phyloP scores from a whole-genome alignment of 129 eudicot species.

The Artemisia annua region DNA sequence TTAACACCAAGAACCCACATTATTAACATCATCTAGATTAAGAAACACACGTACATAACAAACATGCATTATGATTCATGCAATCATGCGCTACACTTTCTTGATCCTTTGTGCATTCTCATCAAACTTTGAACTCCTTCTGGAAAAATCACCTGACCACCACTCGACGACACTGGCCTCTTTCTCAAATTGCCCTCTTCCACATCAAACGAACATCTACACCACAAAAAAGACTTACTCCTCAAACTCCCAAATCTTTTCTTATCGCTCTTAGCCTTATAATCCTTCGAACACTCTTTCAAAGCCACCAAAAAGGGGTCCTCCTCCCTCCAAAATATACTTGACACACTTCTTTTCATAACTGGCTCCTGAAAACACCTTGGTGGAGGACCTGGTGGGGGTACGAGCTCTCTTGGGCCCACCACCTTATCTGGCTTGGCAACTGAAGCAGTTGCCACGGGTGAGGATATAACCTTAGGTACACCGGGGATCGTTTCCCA shows the following conservation, averaged over 20 bases:
- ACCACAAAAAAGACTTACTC: conserved; percentile 41
- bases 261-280: conserved; percentile 19
- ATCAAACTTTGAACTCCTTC: conserved; percentile 23
- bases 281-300: conserved; percentile 46
- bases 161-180: conserved; percentile 18
- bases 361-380: conserved; percentile 26
- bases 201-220: conserved; percentile 51
- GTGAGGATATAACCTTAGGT: conserved; percentile 41
- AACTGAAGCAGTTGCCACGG: neutral
- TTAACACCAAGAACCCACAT: neutral
- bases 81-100: conserved; percentile 19
- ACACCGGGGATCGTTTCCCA: conserved; percentile 69
- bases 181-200: conserved; percentile 38
- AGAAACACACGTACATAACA: neutral
- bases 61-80: conserved; percentile 5
- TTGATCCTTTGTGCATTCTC: conserved; percentile 30
- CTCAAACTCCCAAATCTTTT: conserved; percentile 28
- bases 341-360: conserved; percentile 32
- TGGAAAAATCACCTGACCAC: conserved; percentile 32
- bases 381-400: conserved; percentile 34
- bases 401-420: neutral
- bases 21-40: conserved; percentile 2
- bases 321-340: conserved; percentile 40
- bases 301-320: conserved; percentile 63
- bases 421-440: too few relatives aligned